phyloP scores from a whole-genome alignment of 2,329 filamentous ascomycete genomes.

The Coniochaeta sp. region DNA sequence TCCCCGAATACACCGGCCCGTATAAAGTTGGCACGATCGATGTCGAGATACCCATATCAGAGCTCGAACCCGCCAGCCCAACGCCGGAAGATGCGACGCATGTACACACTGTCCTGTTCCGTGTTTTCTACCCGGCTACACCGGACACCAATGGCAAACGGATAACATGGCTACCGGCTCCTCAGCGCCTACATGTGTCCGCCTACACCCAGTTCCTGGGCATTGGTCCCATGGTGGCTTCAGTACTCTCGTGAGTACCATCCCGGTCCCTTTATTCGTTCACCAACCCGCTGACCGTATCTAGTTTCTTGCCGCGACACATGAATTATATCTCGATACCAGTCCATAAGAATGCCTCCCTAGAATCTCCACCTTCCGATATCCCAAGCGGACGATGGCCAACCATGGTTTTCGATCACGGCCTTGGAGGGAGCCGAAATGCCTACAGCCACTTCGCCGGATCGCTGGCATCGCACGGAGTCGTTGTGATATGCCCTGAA shows the following conservation, averaged over 20 bases:
- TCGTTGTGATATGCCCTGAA: conserved; percentile 74
- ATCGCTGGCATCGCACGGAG: conserved; percentile 71
- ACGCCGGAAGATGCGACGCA: conserved; percentile 43
- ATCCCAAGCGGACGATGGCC: conserved; percentile 56
- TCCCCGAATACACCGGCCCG: conserved; percentile 69
- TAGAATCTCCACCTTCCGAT: conserved; percentile 40
- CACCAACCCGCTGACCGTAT: not conserved
- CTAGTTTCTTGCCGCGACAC: conserved; percentile 59
- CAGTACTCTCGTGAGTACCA: conserved; percentile 50
- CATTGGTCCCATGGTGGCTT: conserved; percentile 47
- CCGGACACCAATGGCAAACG: conserved; percentile 43
- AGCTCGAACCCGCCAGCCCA: conserved; percentile 46
- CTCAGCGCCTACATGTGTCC: conserved; percentile 65
- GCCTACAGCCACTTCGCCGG: conserved; percentile 79
- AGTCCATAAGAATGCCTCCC: conserved; percentile 60
- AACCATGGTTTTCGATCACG: conserved; percentile 79
- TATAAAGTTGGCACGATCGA: conserved; percentile 75
- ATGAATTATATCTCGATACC: conserved; percentile 69
- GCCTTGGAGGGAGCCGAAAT: conserved; percentile 72
- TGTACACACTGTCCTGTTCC: conserved; percentile 69
- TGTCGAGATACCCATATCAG: conserved; percentile 65
- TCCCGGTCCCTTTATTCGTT: too few relatives aligned
- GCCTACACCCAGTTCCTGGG: conserved; percentile 74
- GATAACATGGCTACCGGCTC: conserved; percentile 70
- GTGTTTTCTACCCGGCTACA: conserved; percentile 72